phyloP scores from a whole-genome alignment of 768 basidiomycete genomes.

The Mycena floridula region DNA sequence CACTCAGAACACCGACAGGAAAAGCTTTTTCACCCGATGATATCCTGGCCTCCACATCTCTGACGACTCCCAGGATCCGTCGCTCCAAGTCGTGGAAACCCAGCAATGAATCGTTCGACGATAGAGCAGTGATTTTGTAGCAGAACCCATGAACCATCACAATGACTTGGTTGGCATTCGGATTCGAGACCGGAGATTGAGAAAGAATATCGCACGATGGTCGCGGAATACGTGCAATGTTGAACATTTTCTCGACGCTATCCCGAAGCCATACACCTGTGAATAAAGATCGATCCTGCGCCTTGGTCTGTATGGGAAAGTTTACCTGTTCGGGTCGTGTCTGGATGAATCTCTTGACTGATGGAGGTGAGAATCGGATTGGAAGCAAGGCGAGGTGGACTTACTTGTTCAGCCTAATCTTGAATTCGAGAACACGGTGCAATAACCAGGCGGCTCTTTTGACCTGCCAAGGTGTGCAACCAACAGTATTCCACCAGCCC shows the following conservation, averaged over 20 bases:
- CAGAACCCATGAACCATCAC: constrained; percentile 74
- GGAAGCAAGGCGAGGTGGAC: constrained; percentile 14
- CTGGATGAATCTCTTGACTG: constrained; percentile 66
- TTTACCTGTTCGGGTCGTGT: constrained; percentile 66
- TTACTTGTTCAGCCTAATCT: constrained; percentile 56
- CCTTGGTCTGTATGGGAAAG: neutral
- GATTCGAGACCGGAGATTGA: constrained; percentile 34
- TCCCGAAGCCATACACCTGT: constrained; percentile 62
- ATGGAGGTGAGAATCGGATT: constrained; percentile 6
- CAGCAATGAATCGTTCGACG: neutral
- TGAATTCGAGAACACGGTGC: constrained; percentile 68
- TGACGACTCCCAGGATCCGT: neutral
- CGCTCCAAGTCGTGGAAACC: neutral
- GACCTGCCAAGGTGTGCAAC: constrained; percentile 75
- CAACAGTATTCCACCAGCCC: neutral
- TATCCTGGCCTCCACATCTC: constrained; percentile 52
- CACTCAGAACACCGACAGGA: constrained; percentile 66
- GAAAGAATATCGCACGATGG: constrained; percentile 59
- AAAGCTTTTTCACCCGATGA: constrained; percentile 49
- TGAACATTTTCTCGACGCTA: constrained; percentile 60
- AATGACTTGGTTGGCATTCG: constrained; percentile 51
- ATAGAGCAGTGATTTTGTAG: constrained; percentile 36
- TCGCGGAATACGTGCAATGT: constrained; percentile 70
- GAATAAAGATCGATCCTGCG: neutral
- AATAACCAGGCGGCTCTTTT: constrained; percentile 80